phyloP scores from a whole-genome alignment of 164 flowering plant genomes.

The Tetrastigma voinierianum region DNA sequence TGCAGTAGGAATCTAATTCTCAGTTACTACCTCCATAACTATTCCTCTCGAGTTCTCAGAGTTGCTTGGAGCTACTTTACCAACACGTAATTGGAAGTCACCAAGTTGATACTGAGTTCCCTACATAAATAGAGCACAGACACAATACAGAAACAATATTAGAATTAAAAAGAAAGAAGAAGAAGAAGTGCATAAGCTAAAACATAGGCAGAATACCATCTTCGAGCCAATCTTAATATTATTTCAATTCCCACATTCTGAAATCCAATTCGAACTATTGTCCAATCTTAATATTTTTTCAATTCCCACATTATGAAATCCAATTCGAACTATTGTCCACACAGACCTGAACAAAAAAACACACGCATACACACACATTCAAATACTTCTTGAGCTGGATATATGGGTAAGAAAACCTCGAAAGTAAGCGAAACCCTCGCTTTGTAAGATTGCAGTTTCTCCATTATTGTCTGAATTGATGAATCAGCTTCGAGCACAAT shows the following conservation, averaged over 20 bases:
- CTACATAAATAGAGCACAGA: constrained; percentile 24
- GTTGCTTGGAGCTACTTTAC: constrained; percentile 65
- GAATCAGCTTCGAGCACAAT: constrained; percentile 78
- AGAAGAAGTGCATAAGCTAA: too few species aligned
- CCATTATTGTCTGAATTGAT: constrained; percentile 75
- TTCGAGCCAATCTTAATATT: too few species aligned
- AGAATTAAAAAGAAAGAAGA: not conserved
- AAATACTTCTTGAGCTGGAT: too few species aligned
- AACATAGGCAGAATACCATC: too few species aligned
- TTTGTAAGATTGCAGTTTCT: constrained; percentile 83
- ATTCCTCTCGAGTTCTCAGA: constrained; percentile 83
- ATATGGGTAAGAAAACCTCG: constrained; percentile 40
- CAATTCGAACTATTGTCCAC: too few species aligned
- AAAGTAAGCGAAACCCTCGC: constrained; percentile 61
- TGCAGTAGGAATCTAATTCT: not conserved
- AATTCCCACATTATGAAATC: too few species aligned
- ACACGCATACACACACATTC: too few species aligned
- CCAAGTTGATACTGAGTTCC: constrained; percentile 87
- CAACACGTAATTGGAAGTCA: constrained; percentile 83
- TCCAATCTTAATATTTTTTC: too few species aligned
- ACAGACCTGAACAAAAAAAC: too few species aligned
- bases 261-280: too few species aligned
- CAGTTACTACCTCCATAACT: constrained; percentile 74
- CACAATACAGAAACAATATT: not conserved
- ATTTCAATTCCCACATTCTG: too few species aligned